These are phyloP conservation scores for Alectoria sarmentosa DNA, from an alignment of 495 filamentous ascomycete genomes.

Conservation along the genomic window DNA sequence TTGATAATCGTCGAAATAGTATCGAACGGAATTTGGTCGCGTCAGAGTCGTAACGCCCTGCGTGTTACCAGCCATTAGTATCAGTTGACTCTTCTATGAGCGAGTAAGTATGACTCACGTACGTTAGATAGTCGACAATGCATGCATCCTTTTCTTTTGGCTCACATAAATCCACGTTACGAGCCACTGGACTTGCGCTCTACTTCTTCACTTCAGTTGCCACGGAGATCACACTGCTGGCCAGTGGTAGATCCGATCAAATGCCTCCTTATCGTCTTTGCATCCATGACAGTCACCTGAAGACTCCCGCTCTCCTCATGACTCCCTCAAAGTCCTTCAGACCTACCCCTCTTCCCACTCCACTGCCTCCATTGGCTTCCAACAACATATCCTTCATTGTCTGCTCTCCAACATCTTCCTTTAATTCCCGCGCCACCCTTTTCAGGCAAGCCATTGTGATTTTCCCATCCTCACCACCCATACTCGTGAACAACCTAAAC, in stretches of 20 bases:
- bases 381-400: slow-evolving; percentile 85
- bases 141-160: not conserved
- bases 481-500: slow-evolving; percentile 60
- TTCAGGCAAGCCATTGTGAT: slow-evolving; percentile 73
- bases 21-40: not conserved
- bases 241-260: not conserved
- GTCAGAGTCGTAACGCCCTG: not conserved
- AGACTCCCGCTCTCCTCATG: slow-evolving; percentile 78
- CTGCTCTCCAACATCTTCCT: slow-evolving; percentile 71
- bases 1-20: not conserved
- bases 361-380: slow-evolving; percentile 79
- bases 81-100: not conserved
- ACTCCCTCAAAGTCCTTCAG: slow-evolving; percentile 77
- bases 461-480: slow-evolving; percentile 39
- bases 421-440: slow-evolving; percentile 71
- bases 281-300: slow-evolving; percentile 38
- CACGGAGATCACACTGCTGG: not conserved
- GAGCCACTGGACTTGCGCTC: not conserved
- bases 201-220: not conserved
- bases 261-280: not conserved
- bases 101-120: not conserved
- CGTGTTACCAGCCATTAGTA: not conserved
- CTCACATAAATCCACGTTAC: not conserved
- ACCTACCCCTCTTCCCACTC: slow-evolving; percentile 62
- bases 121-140: not conserved